Evolutionary conservation across 768 basidiomycete species (phyloP).

Genomic region (Bullera alba): DNA sequence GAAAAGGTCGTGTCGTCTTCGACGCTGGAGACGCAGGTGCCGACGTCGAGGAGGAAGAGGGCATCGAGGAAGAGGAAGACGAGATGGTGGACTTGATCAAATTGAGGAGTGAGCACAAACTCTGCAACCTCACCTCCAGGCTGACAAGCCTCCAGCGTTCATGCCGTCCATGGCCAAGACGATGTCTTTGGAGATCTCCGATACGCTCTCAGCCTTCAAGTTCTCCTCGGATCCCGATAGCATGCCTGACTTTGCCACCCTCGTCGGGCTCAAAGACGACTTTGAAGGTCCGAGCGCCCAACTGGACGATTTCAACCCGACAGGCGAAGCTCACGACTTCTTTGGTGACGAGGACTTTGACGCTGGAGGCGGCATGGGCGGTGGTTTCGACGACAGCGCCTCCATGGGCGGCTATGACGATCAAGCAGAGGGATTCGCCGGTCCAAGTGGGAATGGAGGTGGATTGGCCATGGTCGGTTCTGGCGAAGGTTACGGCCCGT

Average conservation of each 20-base stretch:
- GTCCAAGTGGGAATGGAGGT: constrained; percentile 46
- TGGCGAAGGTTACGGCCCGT: constrained; percentile 57
- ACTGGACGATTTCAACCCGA: constrained; percentile 1
- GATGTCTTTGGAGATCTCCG: constrained; percentile 67
- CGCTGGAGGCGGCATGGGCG: constrained; percentile 16
- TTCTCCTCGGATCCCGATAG: constrained; percentile 63
- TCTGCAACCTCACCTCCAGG: background rate
- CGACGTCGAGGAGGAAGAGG: constrained; percentile 62
- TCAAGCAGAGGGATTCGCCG: constrained; percentile 45
- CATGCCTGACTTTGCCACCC: constrained; percentile 54
- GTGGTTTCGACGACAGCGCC: constrained; percentile 37
- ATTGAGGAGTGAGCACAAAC: constrained; percentile 47
- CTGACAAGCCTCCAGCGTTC: constrained; percentile 51
- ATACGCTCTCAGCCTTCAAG: constrained; percentile 71
- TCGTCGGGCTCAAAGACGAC: constrained; percentile 27
- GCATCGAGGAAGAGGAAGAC: constrained; percentile 53
- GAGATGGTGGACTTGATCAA: constrained; percentile 53
- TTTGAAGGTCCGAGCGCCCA: constrained; percentile 14
- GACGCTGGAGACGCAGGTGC: constrained; percentile 79
- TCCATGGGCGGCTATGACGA: constrained; percentile 48
- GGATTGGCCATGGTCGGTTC: constrained; percentile 26
- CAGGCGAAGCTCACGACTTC: constrained; percentile 36
- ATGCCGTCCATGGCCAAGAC: constrained; percentile 62
- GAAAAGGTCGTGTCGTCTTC: constrained; percentile 82
- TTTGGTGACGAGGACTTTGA: constrained; percentile 34